Base-by-base conservation (phyloP, 208 protist species). In the Trypanosoma congolense region DNA sequence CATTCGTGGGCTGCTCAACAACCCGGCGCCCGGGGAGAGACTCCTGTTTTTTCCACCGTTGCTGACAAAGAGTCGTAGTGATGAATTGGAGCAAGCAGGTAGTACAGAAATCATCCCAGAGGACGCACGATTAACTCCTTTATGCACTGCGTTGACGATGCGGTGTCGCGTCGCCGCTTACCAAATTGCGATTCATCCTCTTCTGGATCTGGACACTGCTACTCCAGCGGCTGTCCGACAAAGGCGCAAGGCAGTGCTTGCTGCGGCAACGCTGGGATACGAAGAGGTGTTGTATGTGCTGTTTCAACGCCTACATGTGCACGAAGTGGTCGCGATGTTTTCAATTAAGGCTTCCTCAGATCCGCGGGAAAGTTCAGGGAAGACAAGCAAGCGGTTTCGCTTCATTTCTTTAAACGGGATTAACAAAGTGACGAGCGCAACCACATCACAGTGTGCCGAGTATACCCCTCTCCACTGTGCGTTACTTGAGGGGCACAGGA, bases 381-480 rank as follows among this genome's bases (percentile, higher is more conserved):
- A 19, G n/a, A 5, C 6, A 21, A 56, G 38, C 36, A 44, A 61
- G 8, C 4, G 29, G 4, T 30, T 36, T 54, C 10, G 42, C 9
- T 18, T 52, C 12, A 38, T 65, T 54, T 46, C 41, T 29, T 0
- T 14, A 24, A 47, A 18, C 56, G 29, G 19, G 14, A 45, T 1
- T 51, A 5, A 46, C 4, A 41, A 31, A 21, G 6, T 49, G 8
- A 45, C 28, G n/a, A 29, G 46, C 33, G 38, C 33, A 28, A 46
- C 38, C 10, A 51, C 47, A 36, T 61, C 73, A 12, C 65, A 80
- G 22, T 63, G 63, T 35, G 50, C 72, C 12, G 52, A 71, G 25
- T 90, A 83, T 66, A 87, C 83, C 1, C 83, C 83, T 2, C 58
- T 90, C 14, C 83, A 90, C 53, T 73, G 73, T 43, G 72, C 73